A percentile compares a stretch with the other conserved stretches of the same genome.
Evolutionary conservation across 2,329 filamentous ascomycete genomes (phyloP).

Genomic region (Biscogniauxia marginata): DNA sequence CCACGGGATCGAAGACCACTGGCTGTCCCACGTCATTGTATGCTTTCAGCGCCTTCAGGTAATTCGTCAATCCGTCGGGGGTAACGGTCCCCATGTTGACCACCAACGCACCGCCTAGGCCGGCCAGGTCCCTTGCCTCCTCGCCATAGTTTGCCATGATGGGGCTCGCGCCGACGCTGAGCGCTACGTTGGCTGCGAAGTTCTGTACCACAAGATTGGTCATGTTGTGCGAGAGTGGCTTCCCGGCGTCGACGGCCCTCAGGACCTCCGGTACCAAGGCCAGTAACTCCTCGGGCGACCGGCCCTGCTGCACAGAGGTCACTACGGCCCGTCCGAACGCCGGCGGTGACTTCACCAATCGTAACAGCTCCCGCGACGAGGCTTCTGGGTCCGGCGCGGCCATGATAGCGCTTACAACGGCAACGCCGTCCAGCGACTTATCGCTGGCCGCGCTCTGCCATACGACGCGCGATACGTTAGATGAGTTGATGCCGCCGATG

Average conservation of each 20-base stretch:
- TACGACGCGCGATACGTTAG: slow-evolving; percentile 72
- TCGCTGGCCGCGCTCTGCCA: slow-evolving; percentile 59
- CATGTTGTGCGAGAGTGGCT: slow-evolving; percentile 91
- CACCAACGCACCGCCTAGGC: slow-evolving; percentile 74
- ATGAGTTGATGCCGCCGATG: slow-evolving; percentile 83
- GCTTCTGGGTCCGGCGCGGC: slow-evolving; percentile 65
- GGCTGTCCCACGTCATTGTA: slow-evolving; percentile 79
- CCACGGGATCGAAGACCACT: slow-evolving; percentile 85
- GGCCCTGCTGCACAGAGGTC: slow-evolving; percentile 11
- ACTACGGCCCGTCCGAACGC: slow-evolving; percentile 22
- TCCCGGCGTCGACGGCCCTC: slow-evolving; percentile 56
- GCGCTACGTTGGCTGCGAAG: slow-evolving; percentile 86
- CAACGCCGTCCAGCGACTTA: slow-evolving; percentile 74
- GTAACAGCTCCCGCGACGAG: slow-evolving; percentile 58
- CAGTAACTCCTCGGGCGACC: slow-evolving; percentile 26
- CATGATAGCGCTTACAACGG: slow-evolving; percentile 87
- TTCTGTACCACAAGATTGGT: slow-evolving; percentile 96
- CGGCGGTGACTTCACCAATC: slow-evolving; percentile 49
- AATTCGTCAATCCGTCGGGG: slow-evolving; percentile 68
- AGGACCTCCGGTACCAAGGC: slow-evolving; percentile 46
- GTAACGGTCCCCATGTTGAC: slow-evolving; percentile 95
- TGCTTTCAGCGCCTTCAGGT: slow-evolving; percentile 69
- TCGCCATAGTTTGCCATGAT: slow-evolving; percentile 91
- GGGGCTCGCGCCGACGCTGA: slow-evolving; percentile 80
- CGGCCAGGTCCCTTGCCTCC: slow-evolving; percentile 79